A percentile compares a stretch with the other conserved stretches of the same genome.
Conservation (phyloP, 345 rosid species). For the Ceriops zippeliana region DNA sequence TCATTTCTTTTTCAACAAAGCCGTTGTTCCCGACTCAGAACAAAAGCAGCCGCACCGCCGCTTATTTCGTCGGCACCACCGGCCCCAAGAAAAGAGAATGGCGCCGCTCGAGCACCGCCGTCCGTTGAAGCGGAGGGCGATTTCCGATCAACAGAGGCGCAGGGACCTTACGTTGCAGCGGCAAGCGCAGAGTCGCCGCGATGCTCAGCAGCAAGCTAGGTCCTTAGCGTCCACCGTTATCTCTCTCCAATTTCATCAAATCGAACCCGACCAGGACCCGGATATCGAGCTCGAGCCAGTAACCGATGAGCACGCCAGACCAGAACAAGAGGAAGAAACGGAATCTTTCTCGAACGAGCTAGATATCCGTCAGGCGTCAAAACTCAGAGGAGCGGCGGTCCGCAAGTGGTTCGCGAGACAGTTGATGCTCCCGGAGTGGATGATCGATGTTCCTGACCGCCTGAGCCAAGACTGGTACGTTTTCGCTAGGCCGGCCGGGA, state of each 20-base stretch:
- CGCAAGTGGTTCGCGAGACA: slow-evolving; percentile 79
- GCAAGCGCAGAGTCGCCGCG: slow-evolving; percentile 69
- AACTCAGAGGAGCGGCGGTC: slow-evolving; percentile 59
- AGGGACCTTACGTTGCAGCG: slow-evolving; percentile 75
- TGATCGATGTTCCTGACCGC: slow-evolving; percentile 80
- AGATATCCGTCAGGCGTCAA: slow-evolving; percentile 60
- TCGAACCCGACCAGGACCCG: slow-evolving; percentile 21
- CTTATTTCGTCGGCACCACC: too few relatives aligned
- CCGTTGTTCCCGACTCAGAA: too few relatives aligned
- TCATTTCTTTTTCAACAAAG: too few relatives aligned
- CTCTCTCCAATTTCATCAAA: slow-evolving; percentile 46
- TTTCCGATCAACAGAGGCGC: slow-evolving; percentile 90
- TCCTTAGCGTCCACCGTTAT: slow-evolving; percentile 71
- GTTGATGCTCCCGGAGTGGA: slow-evolving; percentile 90
- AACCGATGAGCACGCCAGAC: neutral
- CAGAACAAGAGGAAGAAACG: slow-evolving; percentile 29
- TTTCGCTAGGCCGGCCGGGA: slow-evolving; percentile 73
- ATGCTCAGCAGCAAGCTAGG: slow-evolving; percentile 84
- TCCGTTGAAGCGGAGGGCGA: slow-evolving; percentile 71
- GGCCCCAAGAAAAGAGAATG: slow-evolving; percentile 27
- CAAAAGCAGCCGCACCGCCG: too few relatives aligned
- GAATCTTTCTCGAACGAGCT: slow-evolving; percentile 38
- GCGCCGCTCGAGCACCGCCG: slow-evolving; percentile 80
- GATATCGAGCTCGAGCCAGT: slow-evolving; percentile 18
- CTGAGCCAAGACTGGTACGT: slow-evolving; percentile 67